Percentiles rank a stretch among this genome's conserved stretches.
Conservation (phyloP, 768 basidiomycete genomes). For the Termitomyces sp. region DNA sequence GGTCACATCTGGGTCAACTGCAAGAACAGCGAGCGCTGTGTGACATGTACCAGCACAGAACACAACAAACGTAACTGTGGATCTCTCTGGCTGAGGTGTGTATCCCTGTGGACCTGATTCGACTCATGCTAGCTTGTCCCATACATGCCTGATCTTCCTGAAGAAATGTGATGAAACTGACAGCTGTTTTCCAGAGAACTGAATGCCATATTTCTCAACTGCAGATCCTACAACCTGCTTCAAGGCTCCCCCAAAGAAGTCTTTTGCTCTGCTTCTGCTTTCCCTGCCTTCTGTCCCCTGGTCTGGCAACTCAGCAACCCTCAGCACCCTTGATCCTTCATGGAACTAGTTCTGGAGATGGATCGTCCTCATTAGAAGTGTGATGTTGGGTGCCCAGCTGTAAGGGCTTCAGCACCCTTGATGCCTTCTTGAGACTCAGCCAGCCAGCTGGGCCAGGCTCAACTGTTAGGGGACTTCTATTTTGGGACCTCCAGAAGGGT, state of each 20-base stretch:
- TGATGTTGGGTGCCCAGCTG: not conserved
- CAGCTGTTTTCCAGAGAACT: not conserved
- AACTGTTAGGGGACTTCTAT: too few species aligned
- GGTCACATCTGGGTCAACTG: not conserved
- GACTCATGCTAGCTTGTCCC: not conserved
- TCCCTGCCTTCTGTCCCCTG: not conserved
- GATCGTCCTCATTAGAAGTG: too few species aligned
- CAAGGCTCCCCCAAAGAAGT: not conserved
- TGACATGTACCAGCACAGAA: not conserved
- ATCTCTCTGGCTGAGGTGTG: not conserved
- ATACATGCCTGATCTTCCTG: not conserved
- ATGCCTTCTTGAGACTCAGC: not conserved
- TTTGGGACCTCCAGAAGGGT: too few species aligned
- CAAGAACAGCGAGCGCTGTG: not conserved
- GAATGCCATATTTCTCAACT: not conserved
- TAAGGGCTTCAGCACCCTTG: too few species aligned
- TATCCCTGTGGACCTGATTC: not conserved
- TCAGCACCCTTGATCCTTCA: not conserved
- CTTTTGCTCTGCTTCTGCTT: not conserved
- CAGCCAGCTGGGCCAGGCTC: too few species aligned
- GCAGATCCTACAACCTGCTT: not conserved
- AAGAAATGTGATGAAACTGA: not conserved
- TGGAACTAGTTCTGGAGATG: not conserved
- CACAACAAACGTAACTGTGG: not conserved
- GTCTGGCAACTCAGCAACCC: not conserved